Evolutionary conservation across 768 basidiomycete species (phyloP).

Genomic region (Xerocomus potaroensis): DNA sequence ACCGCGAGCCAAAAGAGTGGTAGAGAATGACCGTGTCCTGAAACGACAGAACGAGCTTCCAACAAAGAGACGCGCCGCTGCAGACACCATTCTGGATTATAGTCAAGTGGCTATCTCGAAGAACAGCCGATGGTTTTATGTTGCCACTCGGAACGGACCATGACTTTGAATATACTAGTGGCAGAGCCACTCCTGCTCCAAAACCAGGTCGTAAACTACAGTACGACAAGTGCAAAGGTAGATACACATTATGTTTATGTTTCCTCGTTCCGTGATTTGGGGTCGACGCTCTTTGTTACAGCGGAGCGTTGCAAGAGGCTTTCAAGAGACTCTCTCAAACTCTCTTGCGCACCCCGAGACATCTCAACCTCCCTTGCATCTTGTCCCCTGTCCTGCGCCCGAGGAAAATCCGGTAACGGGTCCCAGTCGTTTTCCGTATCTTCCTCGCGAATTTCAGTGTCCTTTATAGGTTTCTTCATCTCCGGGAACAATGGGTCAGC

Average conservation of each 20-base stretch:
- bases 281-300: no score
- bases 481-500: constrained; percentile 32
- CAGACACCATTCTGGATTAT: constrained; percentile 1
- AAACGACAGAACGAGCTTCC: constrained; percentile 5
- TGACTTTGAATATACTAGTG: no score
- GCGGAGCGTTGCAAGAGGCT: constrained; percentile 10
- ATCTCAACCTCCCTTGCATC: constrained; percentile 4
- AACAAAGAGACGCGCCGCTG: constrained; percentile 2
- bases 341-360: constrained; percentile 7
- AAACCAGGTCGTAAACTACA: no score
- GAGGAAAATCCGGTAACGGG: constrained; percentile 19
- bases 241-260: neutral
- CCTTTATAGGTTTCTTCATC: constrained; percentile 13
- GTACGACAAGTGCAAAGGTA: no score
- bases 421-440: constrained; percentile 19
- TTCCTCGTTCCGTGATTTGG: neutral
- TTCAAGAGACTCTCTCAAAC: constrained; percentile 24
- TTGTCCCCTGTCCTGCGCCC: neutral
- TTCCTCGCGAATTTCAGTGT: constrained; percentile 2
- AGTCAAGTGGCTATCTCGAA: neutral
- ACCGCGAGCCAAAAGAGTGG: constrained; percentile 17
- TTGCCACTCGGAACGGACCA: constrained; percentile 16
- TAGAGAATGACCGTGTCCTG: constrained; percentile 22
- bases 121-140: neutral
- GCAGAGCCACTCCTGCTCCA: no score